Evolutionary conservation across 805 yeast genomes (phyloP).

Genomic region (Sungouiella blattae): DNA sequence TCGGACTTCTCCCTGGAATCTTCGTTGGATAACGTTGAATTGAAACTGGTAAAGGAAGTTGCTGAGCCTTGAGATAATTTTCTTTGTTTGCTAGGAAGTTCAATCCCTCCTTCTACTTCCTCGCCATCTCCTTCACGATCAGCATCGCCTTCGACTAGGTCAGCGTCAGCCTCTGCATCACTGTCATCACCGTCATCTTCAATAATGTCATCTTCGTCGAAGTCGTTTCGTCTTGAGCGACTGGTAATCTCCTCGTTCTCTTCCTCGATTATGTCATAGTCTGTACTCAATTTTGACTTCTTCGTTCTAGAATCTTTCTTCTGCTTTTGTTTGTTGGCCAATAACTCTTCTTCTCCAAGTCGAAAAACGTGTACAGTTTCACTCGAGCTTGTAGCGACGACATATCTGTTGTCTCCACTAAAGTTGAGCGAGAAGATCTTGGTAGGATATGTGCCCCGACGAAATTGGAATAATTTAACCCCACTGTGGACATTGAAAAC

Average conservation of each 20-base stretch:
- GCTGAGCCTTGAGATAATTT: slow-evolving; percentile 38
- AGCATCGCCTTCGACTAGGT: slow-evolving; percentile 25
- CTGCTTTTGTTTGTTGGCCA: slow-evolving; percentile 34
- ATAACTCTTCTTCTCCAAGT: slow-evolving; percentile 50
- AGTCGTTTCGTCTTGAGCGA: slow-evolving; percentile 19
- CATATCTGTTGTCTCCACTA: slow-evolving; percentile 61
- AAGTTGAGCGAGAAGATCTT: slow-evolving; percentile 73
- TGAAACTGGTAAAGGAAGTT: slow-evolving; percentile 31
- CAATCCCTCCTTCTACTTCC: slow-evolving; percentile 19
- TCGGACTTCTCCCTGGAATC: slow-evolving; percentile 34
- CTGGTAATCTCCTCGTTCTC: slow-evolving; percentile 14
- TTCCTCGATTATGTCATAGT: slow-evolving; percentile 25
- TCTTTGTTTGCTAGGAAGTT: slow-evolving; percentile 28
- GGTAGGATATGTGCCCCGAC: slow-evolving; percentile 86
- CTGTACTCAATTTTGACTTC: slow-evolving; percentile 7
- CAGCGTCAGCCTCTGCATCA: slow-evolving; percentile 27
- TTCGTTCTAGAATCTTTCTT: slow-evolving; percentile 17
- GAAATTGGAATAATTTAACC: slow-evolving; percentile 61
- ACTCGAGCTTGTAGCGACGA: slow-evolving; percentile 84
- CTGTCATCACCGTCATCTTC: slow-evolving; percentile 22
- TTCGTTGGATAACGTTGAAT: slow-evolving; percentile 24
- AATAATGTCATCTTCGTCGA: slow-evolving; percentile 17
- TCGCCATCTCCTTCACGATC: slow-evolving; percentile 23
- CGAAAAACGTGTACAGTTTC: slow-evolving; percentile 92
- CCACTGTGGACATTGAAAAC: slow-evolving; percentile 72